Base-by-base conservation (phyloP, 2,329 filamentous ascomycete genomes). In the Corniculantispora saksenae region DNA sequence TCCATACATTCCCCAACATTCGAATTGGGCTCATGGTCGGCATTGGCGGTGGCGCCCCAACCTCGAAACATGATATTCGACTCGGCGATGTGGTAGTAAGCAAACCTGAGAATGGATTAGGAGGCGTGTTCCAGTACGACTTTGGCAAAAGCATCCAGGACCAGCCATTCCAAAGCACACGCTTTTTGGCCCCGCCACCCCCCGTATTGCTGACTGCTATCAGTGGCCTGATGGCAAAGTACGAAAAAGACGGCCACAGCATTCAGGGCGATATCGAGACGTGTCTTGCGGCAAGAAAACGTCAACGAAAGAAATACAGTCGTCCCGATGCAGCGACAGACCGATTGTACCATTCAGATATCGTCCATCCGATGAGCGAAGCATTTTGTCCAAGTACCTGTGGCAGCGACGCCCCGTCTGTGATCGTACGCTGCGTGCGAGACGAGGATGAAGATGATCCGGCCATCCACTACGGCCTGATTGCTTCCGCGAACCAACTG, bases 81-180 rank as follows among this genome's bases (percentile, higher is more conserved):
- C 55, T 69, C 2, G 66, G 67, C 7, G 66, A 69, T 21, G 54
- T 69, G 5, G 66, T 69, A 0, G 64, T 69, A 2, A 65, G 64
- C 51, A 17, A 27, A 3, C 54, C 51, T 9, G 19, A 13, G 3
- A 13, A 21, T 50, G 47, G 8, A 7, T 4, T 50, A n/a, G 47
- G 47, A 10, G 17, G 47, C 3, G 57, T 64, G 12, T 62, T 66
- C 38, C 64, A 67, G 32, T 67, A 64, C n/a, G 64, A 66, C 57
- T 64, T 62, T 56, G 57, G 57, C 9, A 61, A 55, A 25, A 50
- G n/a, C 12, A 61, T 65, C 17, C 57, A 61, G 38, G 56, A 48
- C 9, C 21, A 61, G 50, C 56, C 47, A 19, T 61, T 65, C 21
- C 7, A 47, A 17, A 25, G 4, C 23, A 65, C 50, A 5, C 19